phyloP scores from a whole-genome alignment of 345 rosid genomes.

The Crucihimalaya himalaica region DNA sequence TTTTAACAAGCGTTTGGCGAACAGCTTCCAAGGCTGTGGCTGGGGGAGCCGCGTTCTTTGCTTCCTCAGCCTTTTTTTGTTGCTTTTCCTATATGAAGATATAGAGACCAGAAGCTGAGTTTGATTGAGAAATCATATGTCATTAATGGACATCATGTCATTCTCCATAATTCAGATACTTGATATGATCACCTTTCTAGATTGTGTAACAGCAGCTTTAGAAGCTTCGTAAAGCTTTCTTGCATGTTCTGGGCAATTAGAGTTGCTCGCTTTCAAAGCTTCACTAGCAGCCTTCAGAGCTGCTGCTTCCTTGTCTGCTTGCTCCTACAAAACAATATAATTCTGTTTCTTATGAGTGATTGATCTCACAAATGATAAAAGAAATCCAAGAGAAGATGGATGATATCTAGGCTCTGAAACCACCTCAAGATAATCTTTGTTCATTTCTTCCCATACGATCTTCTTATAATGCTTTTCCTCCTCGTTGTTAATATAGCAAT shows the following conservation, averaged over 20 bases:
- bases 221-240: constrained; percentile 67
- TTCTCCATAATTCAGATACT: constrained; percentile 13
- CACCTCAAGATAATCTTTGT: constrained; percentile 86
- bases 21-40: constrained; percentile 77
- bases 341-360: background rate
- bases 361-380: constrained; percentile 11
- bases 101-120: background rate
- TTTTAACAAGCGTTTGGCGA: constrained; percentile 59
- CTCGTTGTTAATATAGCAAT: constrained; percentile 76
- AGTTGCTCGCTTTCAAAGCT: constrained; percentile 58
- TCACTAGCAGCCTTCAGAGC: constrained; percentile 63
- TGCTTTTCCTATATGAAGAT: constrained; percentile 63
- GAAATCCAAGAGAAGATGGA: constrained; percentile 8
- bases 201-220: constrained; percentile 55
- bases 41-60: constrained; percentile 59
- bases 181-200: constrained; percentile 63
- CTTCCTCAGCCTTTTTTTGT: constrained; percentile 85
- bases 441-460: constrained; percentile 82
- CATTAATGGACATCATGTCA: background rate
- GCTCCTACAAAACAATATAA: constrained; percentile 59
- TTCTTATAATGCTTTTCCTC: constrained; percentile 65
- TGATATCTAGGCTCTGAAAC: constrained; percentile 16
- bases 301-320: constrained; percentile 88
- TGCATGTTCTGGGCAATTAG: constrained; percentile 61
- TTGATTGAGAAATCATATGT: background rate